Evolutionary conservation across 75 land plant genomes (phyloP), one percentile per base, ranked within the genome.

Genomic region (Pinus tabuliformis): DNA sequence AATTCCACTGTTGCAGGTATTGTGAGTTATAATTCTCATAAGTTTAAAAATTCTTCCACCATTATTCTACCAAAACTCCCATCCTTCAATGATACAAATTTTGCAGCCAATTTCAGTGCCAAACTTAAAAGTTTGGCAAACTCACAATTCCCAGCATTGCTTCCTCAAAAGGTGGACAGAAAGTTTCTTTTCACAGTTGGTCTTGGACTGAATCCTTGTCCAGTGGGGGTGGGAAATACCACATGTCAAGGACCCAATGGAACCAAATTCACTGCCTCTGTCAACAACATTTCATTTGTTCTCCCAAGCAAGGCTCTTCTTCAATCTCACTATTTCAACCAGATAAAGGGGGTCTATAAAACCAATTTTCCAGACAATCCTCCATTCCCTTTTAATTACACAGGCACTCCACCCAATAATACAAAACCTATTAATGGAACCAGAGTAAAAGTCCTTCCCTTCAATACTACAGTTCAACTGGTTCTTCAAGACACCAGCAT

Each of bases 101-200:
- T 76, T 65, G 82, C 84, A 17, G 33, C 84, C 36, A 80, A 59
- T 3, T 88, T 78, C 49, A 75, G n/a, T 45, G 65, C 45, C 30
- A 80, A 82, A 39, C 16, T 88, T 3, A 73, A 79, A 5, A 87
- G 89, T 75, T 62, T 83, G 58, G 80, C 82, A 11, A 76, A 57
- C 7, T 24, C 85, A 0, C 77, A 81, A 72, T 87, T 76, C 78
- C 85, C 85, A 8, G 52, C 52, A 45, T 45, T 45, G 52, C 9
- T 45, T 45, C 52, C 52, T 45, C 0, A 72, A 24, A 79, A 33
- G 39, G 82, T 88, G 39, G 84, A 85, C 77, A 73, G 73, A 17
- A 28, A 81, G 49, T 74, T 89, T 24, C 66, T 86, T 63, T 83
- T 89, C 74, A 86, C 88, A 8, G 86, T 89, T 45, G 88, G 88